Base-by-base conservation (phyloP, 495 filamentous ascomycete genomes). In the Bryoglossum gracile region DNA sequence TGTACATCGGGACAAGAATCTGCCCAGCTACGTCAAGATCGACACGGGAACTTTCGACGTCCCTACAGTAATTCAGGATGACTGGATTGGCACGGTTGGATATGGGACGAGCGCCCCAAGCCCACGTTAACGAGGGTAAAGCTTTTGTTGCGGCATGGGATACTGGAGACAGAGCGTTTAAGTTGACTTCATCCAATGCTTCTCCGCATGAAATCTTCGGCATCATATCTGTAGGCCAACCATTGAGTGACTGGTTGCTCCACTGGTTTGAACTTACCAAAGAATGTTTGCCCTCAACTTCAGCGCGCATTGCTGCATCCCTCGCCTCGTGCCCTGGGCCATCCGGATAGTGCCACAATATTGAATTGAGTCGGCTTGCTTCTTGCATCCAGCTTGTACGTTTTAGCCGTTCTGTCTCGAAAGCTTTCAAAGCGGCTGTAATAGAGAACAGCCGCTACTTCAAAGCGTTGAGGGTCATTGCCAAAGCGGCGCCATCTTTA, bases 151-250 rank as follows among this genome's bases (percentile, higher is more conserved):
- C n/a, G n/a, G n/a, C n/a, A n/a, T n/a, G n/a, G n/a, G n/a, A n/a
- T n/a, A n/a, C n/a, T n/a, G n/a, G n/a, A n/a, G n/a, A n/a, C n/a
- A n/a, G n/a, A n/a, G n/a, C n/a, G n/a, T n/a, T n/a, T n/a, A n/a
- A n/a, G n/a, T n/a, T n/a, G n/a, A n/a, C n/a, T n/a, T n/a, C n/a
- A n/a, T 44, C 44, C 57, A 58, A 34, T 35, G 24, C 36, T 43
- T 43, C 28, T 63, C 63, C n/a, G n/a, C 50, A 66, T 57, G 10
- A 53, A 61, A n/a, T 17, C 30, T 35, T 74, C 72, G 1, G 65
- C 64, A 60, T 73, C 68, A 63, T 74, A 74, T 14, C 61, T 66
- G 64, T 71, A 75, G 23, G 58, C 62, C 70, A 69, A 74, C 49
- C 54, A 53, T 50, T 68, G 63, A 0, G 69, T 74, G 3, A 65